Percentiles rank a stretch among this genome's conserved stretches.
phyloP scores from a whole-genome alignment of 2,329 filamentous ascomycete species.

The Neofusicoccum laricinum region DNA sequence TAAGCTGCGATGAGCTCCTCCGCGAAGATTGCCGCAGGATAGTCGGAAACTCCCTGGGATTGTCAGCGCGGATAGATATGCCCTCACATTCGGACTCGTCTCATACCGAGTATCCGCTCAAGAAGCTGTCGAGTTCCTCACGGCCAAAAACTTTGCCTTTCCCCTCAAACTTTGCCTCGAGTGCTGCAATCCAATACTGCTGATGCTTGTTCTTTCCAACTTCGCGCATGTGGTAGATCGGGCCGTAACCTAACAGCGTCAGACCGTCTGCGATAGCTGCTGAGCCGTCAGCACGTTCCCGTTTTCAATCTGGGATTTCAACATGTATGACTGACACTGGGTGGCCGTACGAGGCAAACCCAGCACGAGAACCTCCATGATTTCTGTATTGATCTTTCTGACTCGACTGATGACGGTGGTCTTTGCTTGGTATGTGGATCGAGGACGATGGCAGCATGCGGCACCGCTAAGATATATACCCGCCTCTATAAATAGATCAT shows the following conservation, averaged over 20 bases:
- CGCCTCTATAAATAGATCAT: no score
- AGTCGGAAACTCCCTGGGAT: conserved; percentile 18
- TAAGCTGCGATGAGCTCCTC: conserved; percentile 22
- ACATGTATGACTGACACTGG: neutral
- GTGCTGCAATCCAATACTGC: neutral
- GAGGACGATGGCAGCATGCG: neutral
- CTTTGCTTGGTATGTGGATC: no score
- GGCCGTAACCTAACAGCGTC: conserved; percentile 25
- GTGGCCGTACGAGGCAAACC: conserved; percentile 35
- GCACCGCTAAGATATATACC: neutral
- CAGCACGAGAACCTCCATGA: conserved; percentile 34
- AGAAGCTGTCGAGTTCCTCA: conserved; percentile 33
- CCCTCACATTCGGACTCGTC: no score
- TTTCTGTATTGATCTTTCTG: neutral
- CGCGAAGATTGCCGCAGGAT: conserved; percentile 19
- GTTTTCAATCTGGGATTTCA: no score
- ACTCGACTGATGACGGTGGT: neutral
- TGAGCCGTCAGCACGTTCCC: neutral
- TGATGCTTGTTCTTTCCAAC: neutral
- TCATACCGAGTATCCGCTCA: conserved; percentile 24
- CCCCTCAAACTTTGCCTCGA: conserved; percentile 30
- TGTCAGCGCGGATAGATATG: no score
- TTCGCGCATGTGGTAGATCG: neutral
- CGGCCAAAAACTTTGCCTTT: conserved; percentile 25
- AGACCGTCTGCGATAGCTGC: conserved; percentile 23